phyloP scores from a whole-genome alignment of 345 rosid genomes.

The Bretschneidera sinensis region DNA sequence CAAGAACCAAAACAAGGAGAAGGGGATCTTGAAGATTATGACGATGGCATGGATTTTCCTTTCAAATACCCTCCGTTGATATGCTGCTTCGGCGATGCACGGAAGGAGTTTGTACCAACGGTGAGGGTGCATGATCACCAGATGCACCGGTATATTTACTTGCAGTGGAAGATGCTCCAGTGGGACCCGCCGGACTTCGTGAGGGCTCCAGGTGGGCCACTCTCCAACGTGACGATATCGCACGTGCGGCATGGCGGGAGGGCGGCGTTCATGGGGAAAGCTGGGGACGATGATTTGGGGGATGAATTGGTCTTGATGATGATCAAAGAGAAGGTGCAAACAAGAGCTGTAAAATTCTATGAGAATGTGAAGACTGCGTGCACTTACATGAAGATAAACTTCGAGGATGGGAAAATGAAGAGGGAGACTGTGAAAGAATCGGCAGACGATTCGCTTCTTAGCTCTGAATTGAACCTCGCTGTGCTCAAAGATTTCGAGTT shows the following conservation, averaged over 20 bases:
- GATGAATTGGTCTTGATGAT: slow-evolving; percentile 66
- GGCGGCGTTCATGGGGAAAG: slow-evolving; percentile 93
- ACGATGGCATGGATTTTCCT: slow-evolving; percentile 70
- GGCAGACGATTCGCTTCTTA: slow-evolving; percentile 70
- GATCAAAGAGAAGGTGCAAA: slow-evolving; percentile 88
- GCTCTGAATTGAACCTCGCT: slow-evolving; percentile 64
- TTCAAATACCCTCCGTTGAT: slow-evolving; percentile 75
- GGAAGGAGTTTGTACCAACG: slow-evolving; percentile 77
- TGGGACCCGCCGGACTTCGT: slow-evolving; percentile 94
- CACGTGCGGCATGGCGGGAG: slow-evolving; percentile 85
- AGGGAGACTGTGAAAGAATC: slow-evolving; percentile 64
- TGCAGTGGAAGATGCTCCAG: slow-evolving; percentile 90
- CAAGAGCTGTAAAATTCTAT: slow-evolving; percentile 70
- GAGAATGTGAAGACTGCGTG: slow-evolving; percentile 56
- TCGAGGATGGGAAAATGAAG: slow-evolving; percentile 66
- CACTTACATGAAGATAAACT: slow-evolving; percentile 53
- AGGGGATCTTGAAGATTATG: slow-evolving; percentile 41
- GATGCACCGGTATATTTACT: slow-evolving; percentile 84
- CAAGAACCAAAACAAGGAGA: neutral
- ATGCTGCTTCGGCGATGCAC: slow-evolving; percentile 85
- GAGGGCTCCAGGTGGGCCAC: slow-evolving; percentile 83
- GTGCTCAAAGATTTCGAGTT: slow-evolving; percentile 53
- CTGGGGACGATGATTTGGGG: slow-evolving; percentile 70
- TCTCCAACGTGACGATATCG: slow-evolving; percentile 79
- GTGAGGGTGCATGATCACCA: slow-evolving; percentile 72